Base-by-base conservation (phyloP, 2,329 filamentous ascomycete genomes). In the Calonectria hongkongensis region DNA sequence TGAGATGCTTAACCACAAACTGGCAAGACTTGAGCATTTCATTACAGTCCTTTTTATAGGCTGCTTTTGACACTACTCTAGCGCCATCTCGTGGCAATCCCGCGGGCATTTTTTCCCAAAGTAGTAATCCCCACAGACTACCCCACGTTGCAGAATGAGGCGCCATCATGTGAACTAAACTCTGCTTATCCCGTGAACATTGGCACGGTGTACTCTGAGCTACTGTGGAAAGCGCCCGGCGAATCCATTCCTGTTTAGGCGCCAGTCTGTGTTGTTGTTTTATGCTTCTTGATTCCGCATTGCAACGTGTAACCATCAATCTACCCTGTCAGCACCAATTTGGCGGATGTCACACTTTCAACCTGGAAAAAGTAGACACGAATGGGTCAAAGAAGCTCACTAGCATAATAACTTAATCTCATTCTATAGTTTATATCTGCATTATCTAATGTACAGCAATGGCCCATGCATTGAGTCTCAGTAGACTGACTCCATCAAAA, bases 401-500 rank as follows among this genome's bases (percentile, higher is more conserved):
- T 27, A 16, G 25, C n/a, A 39, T 36, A 15, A 12, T 15, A 56
- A 45, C 15, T n/a, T 10, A 36, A 21, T n/a, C 4, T 36, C 30
- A 56, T 39, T 15, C 18, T 25, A 21, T 8, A 56, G 3, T 25
- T 39, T 15, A 18, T 36, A n/a, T 3, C 8, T 47, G 25, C 21
- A 39, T 8, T 3, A 9, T 12, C 12, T 56, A 6, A 33, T 33
- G 4, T 54, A 16, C 28, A 36, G 30, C 13, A 33, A 33, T 36
- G 5, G 21, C 6, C 16, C 16, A 21, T 56, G 33, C 30, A 39
- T 15, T 3, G 4, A 13, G 18, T 21, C 30, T 10, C 6, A 56
- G 4, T n/a, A 36, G 18, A 15, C 18, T 56, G 18, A 7, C 9
- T 56, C 8, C 2, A 5, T 56, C 48, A 78, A 27, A 79, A 79